phyloP scores from a whole-genome alignment of 2,329 filamentous ascomycete species.

The Trichoderma citrinoviride region DNA sequence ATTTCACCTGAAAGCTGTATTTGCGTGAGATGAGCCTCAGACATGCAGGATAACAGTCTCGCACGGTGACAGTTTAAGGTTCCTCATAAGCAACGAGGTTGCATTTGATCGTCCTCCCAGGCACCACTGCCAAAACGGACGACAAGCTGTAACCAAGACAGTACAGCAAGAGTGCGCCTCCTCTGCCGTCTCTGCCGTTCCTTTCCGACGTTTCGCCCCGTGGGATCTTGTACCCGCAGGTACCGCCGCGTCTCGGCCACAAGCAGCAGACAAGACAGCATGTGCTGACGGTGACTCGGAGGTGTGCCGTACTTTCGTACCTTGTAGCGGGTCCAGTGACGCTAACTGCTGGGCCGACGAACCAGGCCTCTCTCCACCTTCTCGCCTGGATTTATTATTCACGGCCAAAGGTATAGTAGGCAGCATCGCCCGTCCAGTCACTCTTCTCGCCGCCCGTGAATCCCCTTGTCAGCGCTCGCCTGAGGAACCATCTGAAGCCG shows the following conservation, averaged over 20 bases:
- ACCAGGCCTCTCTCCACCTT: constrained; percentile 29
- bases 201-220: too few species aligned
- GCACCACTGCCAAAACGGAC: too few species aligned
- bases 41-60: too few species aligned
- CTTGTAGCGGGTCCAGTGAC: constrained; percentile 19
- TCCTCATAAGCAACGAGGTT: too few species aligned
- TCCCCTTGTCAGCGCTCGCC: constrained; percentile 15
- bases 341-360: constrained; percentile 5
- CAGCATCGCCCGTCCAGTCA: constrained; percentile 25
- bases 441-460: constrained; percentile 3
- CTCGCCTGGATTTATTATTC: constrained; percentile 28
- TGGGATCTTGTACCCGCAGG: too few species aligned
- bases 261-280: neutral
- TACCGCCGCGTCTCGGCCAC: neutral
- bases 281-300: neutral
- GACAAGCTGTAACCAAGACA: too few species aligned
- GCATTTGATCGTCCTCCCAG: too few species aligned
- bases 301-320: neutral
- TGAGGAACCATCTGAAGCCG: constrained; percentile 3
- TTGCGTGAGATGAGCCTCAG: too few species aligned
- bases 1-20: too few species aligned
- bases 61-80: too few species aligned
- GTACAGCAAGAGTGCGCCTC: too few species aligned
- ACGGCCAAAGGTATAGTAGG: constrained; percentile 26
- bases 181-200: too few species aligned